phyloP scores from a whole-genome alignment of 208 protist species.

The Leishmania aethiopica region DNA sequence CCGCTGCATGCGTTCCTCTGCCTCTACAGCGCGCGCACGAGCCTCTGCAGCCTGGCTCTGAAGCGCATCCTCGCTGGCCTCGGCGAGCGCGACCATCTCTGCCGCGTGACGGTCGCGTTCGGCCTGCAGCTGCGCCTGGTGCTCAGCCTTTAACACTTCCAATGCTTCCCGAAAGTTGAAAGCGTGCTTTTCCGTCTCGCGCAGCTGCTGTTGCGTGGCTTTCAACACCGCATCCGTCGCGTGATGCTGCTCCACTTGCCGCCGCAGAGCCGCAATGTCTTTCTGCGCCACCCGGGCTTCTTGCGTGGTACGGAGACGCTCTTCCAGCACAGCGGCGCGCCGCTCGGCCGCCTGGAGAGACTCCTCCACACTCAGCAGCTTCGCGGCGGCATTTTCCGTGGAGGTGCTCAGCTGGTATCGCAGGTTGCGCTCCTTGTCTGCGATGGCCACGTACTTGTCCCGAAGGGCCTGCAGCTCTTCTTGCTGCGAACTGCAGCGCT shows the following conservation, averaged over 20 bases:
- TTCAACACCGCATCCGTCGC: constrained; percentile 15
- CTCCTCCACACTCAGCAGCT: constrained; percentile 15
- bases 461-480: constrained; percentile 27
- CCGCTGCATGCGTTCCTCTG: constrained; percentile 7
- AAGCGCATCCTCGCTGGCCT: constrained; percentile 13
- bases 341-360: constrained; percentile 12
- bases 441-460: constrained; percentile 19
- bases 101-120: constrained; percentile 11
- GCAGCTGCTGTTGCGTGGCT: constrained; percentile 28
- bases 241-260: constrained; percentile 13
- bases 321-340: constrained; percentile 22
- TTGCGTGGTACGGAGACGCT: constrained; percentile 19
- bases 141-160: constrained; percentile 17
- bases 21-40: not conserved
- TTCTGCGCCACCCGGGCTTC: constrained; percentile 28
- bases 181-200: constrained; percentile 24
- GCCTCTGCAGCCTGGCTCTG: not conserved
- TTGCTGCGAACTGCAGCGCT: constrained; percentile 17
- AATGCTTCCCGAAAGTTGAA: constrained; percentile 28
- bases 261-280: constrained; percentile 13
- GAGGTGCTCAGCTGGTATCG: constrained; percentile 24
- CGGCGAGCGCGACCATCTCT: constrained; percentile 11
- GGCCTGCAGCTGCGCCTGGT: constrained; percentile 9
- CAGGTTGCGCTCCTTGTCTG: constrained; percentile 29
- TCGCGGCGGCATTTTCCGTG: constrained; percentile 4